phyloP scores from a whole-genome alignment of 345 rosid genomes.

The Sonneratia alba region DNA sequence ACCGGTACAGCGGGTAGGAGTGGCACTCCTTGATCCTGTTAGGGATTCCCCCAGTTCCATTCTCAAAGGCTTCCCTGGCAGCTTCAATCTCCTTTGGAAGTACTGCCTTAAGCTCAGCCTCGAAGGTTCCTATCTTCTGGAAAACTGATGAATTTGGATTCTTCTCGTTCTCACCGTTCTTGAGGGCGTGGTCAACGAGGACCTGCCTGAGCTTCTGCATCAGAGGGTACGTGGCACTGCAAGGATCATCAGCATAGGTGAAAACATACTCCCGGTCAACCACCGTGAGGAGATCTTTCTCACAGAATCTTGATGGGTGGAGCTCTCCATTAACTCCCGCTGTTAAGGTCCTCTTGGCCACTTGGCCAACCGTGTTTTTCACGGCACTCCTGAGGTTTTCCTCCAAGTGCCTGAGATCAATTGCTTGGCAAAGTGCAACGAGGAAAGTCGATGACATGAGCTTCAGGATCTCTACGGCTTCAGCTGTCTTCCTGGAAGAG shows the following conservation, averaged over 20 bases:
- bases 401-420: conserved; percentile 55
- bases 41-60: background rate
- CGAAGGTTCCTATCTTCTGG: conserved; percentile 10
- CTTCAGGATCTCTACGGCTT: conserved; percentile 42
- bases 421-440: conserved; percentile 52
- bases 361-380: conserved; percentile 40
- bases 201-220: conserved; percentile 18
- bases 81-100: conserved; percentile 14
- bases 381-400: conserved; percentile 41
- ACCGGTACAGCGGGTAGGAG: conserved; percentile 9
- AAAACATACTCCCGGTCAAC: conserved; percentile 12
- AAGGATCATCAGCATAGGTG: conserved; percentile 11
- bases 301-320: conserved; percentile 40
- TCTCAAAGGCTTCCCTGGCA: conserved; percentile 8
- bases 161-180: conserved; percentile 13
- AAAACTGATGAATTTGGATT: conserved; percentile 7
- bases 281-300: conserved; percentile 11
- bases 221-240: conserved; percentile 13
- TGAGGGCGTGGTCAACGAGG: conserved; percentile 10
- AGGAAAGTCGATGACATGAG: conserved; percentile 49
- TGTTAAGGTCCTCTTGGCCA: conserved; percentile 38
- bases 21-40: conserved; percentile 14
- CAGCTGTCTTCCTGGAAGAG: conserved; percentile 52
- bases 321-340: conserved; percentile 55
- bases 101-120: conserved; percentile 12